phyloP scores from a whole-genome alignment of 2,329 filamentous ascomycete species.

The Xylaria sp. region DNA sequence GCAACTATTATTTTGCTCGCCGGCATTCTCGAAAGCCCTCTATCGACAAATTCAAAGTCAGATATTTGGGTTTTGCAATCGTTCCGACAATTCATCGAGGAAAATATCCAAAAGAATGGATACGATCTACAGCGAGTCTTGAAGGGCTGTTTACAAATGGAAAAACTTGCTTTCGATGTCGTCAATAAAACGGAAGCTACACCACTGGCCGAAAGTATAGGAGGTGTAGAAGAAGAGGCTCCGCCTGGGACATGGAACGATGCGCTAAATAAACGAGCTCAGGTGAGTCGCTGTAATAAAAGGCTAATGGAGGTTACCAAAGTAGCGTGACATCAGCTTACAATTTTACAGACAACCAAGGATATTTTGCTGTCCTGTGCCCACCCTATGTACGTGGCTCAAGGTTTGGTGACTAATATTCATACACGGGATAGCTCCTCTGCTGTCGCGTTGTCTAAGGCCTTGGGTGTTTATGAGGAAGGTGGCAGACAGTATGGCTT shows the following conservation, averaged over 20 bases:
- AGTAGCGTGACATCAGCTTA: not conserved
- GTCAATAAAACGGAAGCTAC: not conserved
- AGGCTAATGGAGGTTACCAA: not conserved
- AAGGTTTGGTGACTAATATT: constrained; percentile 15
- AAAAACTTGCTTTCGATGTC: constrained; percentile 1
- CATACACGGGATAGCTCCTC: constrained; percentile 9
- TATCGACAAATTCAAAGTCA: constrained; percentile 3
- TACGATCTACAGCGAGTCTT: not conserved
- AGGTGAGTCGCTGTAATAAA: not conserved
- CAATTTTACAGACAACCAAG: not conserved
- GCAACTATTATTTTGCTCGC: constrained; percentile 4
- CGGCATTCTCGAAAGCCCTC: constrained; percentile 8
- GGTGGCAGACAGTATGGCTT: not conserved
- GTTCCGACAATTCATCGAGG: constrained; percentile 12
- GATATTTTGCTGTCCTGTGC: constrained; percentile 6
- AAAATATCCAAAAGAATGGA: not conserved
- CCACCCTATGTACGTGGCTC: constrained; percentile 17
- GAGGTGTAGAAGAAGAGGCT: not conserved
- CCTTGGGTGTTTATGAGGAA: not conserved
- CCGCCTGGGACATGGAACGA: not conserved
- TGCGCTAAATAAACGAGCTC: not conserved
- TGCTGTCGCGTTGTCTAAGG: not conserved
- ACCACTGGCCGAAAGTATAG: too few species aligned
- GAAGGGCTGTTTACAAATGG: constrained; percentile 4
- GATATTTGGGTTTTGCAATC: not conserved